A percentile compares a stretch with the other conserved stretches of the same genome.
Evolutionary conservation across 768 basidiomycete genomes (phyloP).

Genomic region (Mycena polygramma): DNA sequence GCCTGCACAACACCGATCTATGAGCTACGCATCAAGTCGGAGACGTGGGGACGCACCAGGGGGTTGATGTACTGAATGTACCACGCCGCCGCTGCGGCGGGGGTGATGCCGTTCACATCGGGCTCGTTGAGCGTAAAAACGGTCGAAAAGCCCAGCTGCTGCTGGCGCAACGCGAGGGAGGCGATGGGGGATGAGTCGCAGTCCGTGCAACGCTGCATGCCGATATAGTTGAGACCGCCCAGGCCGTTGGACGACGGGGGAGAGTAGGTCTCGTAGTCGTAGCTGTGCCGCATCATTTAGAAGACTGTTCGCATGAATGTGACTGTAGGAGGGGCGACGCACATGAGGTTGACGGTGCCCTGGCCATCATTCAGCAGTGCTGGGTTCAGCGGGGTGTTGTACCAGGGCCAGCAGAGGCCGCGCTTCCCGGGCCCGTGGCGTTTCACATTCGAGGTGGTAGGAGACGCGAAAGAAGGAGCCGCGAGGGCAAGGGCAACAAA

Average conservation of each 20-base stretch:
- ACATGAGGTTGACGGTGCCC: constrained; percentile 46
- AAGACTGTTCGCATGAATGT: not conserved
- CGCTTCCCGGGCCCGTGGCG: constrained; percentile 50
- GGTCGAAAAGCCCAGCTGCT: constrained; percentile 38
- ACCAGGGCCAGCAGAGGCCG: constrained; percentile 54
- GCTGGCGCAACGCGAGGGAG: constrained; percentile 47
- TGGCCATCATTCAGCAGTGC: constrained; percentile 45
- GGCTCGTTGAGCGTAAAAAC: constrained; percentile 51
- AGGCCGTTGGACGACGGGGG: constrained; percentile 51
- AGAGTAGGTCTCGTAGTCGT: constrained; percentile 53
- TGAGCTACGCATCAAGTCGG: no score
- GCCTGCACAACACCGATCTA: constrained; percentile 21
- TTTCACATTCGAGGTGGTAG: not conserved
- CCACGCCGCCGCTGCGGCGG: constrained; percentile 50
- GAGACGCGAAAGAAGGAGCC: no score
- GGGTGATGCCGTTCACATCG: constrained; percentile 46
- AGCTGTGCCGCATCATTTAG: constrained; percentile 36
- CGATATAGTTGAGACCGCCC: constrained; percentile 54
- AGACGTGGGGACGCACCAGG: constrained; percentile 40
- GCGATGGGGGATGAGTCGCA: constrained; percentile 53
- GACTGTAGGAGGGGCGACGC: not conserved
- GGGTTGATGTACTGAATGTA: constrained; percentile 53
- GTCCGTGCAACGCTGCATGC: constrained; percentile 54
- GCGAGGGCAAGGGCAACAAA: no score
- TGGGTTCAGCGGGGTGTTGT: constrained; percentile 45